Base-by-base conservation (phyloP, 176 grass and related monocot species). In the Typha latifolia region DNA sequence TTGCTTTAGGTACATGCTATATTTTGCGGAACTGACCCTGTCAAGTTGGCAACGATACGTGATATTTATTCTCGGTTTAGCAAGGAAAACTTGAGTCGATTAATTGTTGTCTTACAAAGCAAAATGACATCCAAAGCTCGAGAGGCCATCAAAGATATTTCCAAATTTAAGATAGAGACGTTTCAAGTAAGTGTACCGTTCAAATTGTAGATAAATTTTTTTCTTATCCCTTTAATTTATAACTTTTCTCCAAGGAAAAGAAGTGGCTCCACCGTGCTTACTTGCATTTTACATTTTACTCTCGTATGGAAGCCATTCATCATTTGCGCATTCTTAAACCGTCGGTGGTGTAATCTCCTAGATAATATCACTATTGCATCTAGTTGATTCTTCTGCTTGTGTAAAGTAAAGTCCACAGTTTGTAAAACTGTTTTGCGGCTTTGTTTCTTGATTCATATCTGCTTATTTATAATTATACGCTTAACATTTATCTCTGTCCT, bases 71-170 rank as follows among this genome's bases (percentile, higher is more conserved):
- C 0, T 4, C 20, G 14, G 48, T 66, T 66, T 12, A 70, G 69
- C 74, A 78, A 74, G 0, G 83, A 97, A 48, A 63, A 72, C 47
- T 79, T 92, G 71, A 84, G 66, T 22, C 63, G 85, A 49, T 66
- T 93, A 51, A 79, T 97, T 64, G 51, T 93, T 50, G 66, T 93
- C 23, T 59, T 93, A 37, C 83, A 93, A 56, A 78, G 81, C 48
- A 87, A 68, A 78, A 78, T 87, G 65, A 78, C 78, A 53, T 72
- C 83, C 47, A 82, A 74, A 81, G 75, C 94, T 80, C 82, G 65
- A 62, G 86, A 87, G 52, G 37, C 72, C 13, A 71, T 85, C 29
- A 87, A 99, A 72, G 85, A 92, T 59, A 86, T 91, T 49, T 92
- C 87, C 66, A 63, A 32, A 64, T 82, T 80, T 81, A 87, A 84